phyloP scores from a whole-genome alignment of 2,329 filamentous ascomycete species.

The Trichoderma citrinoviride region DNA sequence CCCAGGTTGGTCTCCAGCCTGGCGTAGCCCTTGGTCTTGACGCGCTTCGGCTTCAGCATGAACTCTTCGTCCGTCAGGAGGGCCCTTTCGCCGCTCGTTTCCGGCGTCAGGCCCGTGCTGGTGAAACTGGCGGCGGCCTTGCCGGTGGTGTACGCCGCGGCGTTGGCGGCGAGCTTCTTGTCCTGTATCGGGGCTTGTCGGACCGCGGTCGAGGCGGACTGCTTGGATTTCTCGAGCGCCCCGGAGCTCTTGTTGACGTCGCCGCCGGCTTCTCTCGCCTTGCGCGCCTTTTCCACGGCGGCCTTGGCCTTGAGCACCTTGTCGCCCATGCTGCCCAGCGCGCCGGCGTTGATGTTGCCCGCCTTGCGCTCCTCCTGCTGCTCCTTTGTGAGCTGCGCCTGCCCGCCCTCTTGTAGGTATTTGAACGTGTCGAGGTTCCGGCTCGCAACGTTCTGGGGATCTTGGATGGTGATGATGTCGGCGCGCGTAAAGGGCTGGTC shows the following conservation, averaged over 20 bases:
- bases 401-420: conserved; percentile 78
- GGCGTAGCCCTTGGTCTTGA: conserved; percentile 89
- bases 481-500: conserved; percentile 83
- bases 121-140: conserved; percentile 92
- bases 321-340: conserved; percentile 71
- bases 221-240: conserved; percentile 37
- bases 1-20: conserved; percentile 85
- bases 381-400: conserved; percentile 64
- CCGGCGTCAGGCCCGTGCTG: conserved; percentile 86
- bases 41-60: conserved; percentile 85
- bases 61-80: conserved; percentile 91
- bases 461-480: conserved; percentile 94
- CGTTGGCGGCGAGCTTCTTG: conserved; percentile 71
- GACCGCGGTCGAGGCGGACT: conserved; percentile 23
- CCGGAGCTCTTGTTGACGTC: conserved; percentile 55
- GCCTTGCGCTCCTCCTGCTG: conserved; percentile 65
- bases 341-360: conserved; percentile 72
- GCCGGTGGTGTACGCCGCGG: conserved; percentile 86
- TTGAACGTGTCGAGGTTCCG: conserved; percentile 86
- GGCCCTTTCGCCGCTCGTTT: conserved; percentile 83
- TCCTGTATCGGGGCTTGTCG: conserved; percentile 48
- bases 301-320: conserved; percentile 92
- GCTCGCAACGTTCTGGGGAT: conserved; percentile 83
- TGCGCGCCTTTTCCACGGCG: conserved; percentile 85
- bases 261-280: conserved; percentile 62